A percentile compares a stretch with the other conserved stretches of the same genome.
phyloP scores from a whole-genome alignment of 2,329 filamentous ascomycete genomes.

The Purpureocillium lavendulum region DNA sequence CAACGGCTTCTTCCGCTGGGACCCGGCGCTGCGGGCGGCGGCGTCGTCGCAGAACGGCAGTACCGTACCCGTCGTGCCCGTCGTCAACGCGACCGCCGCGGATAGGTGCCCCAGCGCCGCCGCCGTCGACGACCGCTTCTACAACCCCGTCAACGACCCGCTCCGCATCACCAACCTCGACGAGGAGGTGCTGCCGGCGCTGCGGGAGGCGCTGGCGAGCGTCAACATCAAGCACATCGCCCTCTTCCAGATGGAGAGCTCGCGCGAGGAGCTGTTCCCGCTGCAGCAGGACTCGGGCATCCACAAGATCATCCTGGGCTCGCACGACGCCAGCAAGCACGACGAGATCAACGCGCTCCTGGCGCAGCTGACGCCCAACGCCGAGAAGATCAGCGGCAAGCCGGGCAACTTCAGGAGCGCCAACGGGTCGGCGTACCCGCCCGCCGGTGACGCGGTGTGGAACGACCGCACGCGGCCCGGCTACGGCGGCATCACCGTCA shows the following conservation, averaged over 20 bases:
- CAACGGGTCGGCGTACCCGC: conserved; percentile 5
- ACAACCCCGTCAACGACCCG: conserved; percentile 27
- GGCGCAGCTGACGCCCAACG: conserved; percentile 13
- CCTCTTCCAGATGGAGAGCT: conserved; percentile 33
- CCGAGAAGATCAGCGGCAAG: conserved; percentile 14
- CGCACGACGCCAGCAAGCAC: conserved; percentile 20
- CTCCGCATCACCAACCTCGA: conserved; percentile 30
- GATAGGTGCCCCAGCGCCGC: background rate
- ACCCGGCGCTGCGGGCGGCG: conserved; percentile 13
- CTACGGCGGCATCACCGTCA: conserved; percentile 30
- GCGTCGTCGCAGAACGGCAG: background rate
- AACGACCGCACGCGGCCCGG: conserved; percentile 8
- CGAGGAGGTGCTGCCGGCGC: conserved; percentile 18
- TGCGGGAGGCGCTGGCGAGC: conserved; percentile 15
- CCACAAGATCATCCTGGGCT: conserved; percentile 23
- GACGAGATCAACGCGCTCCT: conserved; percentile 10
- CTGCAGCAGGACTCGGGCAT: conserved; percentile 28
- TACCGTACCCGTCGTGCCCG: background rate
- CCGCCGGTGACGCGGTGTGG: conserved; percentile 4
- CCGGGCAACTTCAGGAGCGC: conserved; percentile 8
- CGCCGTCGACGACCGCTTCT: conserved; percentile 9
- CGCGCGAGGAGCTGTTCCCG: conserved; percentile 34
- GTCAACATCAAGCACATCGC: conserved; percentile 31
- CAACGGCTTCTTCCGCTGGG: conserved; percentile 19
- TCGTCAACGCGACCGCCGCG: background rate